A percentile compares a stretch with the other conserved stretches of the same genome.
Evolutionary conservation across 1,284 basidiomycete genomes (phyloP).

Genomic region (Grifola frondosa): DNA sequence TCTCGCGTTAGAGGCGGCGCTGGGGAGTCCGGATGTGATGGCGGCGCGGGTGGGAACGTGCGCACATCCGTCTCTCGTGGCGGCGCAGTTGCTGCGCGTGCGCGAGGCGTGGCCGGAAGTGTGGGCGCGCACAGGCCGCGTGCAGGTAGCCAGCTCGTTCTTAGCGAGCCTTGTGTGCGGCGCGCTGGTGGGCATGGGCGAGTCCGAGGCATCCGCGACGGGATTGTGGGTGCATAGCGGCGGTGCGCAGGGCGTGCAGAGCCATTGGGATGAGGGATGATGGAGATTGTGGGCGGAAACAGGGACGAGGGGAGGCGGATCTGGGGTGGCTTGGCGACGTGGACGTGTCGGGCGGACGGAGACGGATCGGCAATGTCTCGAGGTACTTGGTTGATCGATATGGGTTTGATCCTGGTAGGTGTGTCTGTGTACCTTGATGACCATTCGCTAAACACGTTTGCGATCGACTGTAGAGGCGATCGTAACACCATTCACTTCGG

Average conservation of each 20-base stretch:
- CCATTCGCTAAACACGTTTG: slow-evolving; percentile 6
- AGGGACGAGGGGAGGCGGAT: slow-evolving; percentile 68
- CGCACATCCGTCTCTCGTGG: slow-evolving; percentile 63
- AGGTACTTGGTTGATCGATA: slow-evolving; percentile 76
- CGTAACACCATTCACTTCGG: slow-evolving; percentile 72
- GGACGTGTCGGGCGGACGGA: slow-evolving; percentile 55
- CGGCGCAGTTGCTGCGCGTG: slow-evolving; percentile 68
- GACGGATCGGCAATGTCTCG: slow-evolving; percentile 64
- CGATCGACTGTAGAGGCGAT: slow-evolving; percentile 58
- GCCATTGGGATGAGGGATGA: slow-evolving; percentile 76
- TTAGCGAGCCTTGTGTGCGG: slow-evolving; percentile 70
- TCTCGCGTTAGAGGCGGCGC: slow-evolving; percentile 64
- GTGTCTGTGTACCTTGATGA: neutral
- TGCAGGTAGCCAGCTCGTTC: slow-evolving; percentile 73
- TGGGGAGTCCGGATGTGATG: slow-evolving; percentile 77
- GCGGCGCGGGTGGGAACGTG: slow-evolving; percentile 69
- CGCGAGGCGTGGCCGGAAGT: slow-evolving; percentile 74
- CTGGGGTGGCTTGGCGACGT: slow-evolving; percentile 75
- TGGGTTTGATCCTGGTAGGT: slow-evolving; percentile 73
- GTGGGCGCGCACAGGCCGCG: slow-evolving; percentile 66
- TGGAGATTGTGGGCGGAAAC: slow-evolving; percentile 75
- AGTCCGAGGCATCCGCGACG: slow-evolving; percentile 74
- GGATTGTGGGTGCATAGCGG: slow-evolving; percentile 66
- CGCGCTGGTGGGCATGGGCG: slow-evolving; percentile 67
- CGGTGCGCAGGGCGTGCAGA: slow-evolving; percentile 35